phyloP scores from a whole-genome alignment of 148 eudicot genomes.

The Dianthus caryophyllus region DNA sequence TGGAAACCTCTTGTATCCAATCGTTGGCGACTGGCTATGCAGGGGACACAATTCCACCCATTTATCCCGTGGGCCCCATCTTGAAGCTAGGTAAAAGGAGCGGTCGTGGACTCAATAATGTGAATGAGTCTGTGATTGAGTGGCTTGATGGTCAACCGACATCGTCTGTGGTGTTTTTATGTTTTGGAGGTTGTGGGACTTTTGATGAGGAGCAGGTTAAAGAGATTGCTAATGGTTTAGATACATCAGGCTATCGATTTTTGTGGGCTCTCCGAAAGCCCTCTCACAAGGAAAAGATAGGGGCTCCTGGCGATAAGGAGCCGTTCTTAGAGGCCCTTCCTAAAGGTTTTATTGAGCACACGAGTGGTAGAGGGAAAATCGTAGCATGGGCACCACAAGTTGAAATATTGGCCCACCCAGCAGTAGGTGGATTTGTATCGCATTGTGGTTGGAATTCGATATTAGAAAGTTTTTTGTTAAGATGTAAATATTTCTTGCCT shows the following conservation, averaged over 20 bases:
- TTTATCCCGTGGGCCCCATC: conserved; percentile 10
- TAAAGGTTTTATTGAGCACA: neutral
- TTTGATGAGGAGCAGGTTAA: neutral
- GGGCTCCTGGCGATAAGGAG: neutral
- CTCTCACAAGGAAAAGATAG: neutral
- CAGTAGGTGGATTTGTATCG: conserved; percentile 4
- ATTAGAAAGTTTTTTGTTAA: neutral
- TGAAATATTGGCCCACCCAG: neutral
- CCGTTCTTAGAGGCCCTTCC: neutral
- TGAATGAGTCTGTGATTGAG: neutral
- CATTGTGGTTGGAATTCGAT: neutral
- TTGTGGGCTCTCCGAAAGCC: neutral
- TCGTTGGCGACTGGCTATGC: neutral
- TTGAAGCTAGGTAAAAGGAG: neutral
- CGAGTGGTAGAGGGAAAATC: neutral
- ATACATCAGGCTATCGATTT: neutral
- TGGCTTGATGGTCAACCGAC: neutral
- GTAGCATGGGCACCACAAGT: neutral
- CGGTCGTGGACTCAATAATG: neutral
- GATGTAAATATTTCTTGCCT: too few species aligned
- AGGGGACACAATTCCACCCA: too few species aligned
- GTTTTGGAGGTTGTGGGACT: neutral
- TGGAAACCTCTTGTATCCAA: neutral
- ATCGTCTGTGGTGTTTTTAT: neutral
- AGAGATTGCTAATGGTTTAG: neutral